These are phyloP conservation scores for Fusarium sambucinum DNA, from an alignment of 2,329 filamentous ascomycete genomes.

Conservation along the genomic window DNA sequence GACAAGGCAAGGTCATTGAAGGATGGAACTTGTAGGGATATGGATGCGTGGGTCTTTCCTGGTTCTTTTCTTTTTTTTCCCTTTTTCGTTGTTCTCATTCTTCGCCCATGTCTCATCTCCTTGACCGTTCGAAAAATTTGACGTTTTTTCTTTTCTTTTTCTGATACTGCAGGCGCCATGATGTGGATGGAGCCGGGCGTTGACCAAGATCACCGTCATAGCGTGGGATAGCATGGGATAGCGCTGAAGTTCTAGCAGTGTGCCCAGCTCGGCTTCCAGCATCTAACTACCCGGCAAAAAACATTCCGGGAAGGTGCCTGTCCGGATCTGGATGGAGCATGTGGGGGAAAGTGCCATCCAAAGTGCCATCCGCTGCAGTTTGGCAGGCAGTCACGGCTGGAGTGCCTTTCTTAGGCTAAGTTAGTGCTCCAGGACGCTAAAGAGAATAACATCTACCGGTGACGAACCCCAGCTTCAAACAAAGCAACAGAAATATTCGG, in stretches of 20 bases:
- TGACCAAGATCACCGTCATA: constrained; percentile 32
- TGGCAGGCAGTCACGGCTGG: constrained; percentile 21
- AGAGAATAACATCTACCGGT: constrained; percentile 24
- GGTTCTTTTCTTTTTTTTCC: constrained; percentile 19
- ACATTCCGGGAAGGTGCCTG: constrained; percentile 10
- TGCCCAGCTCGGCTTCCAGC: constrained; percentile 5
- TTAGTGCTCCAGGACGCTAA: constrained; percentile 22
- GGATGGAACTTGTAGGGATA: not conserved
- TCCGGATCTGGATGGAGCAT: constrained; percentile 26
- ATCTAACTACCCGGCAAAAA: constrained; percentile 6
- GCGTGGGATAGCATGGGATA: not conserved
- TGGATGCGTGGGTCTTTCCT: not conserved
- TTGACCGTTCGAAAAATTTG: constrained; percentile 19
- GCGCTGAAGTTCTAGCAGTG: not conserved
- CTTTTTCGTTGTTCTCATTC: constrained; percentile 29
- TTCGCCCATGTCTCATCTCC: constrained; percentile 22
- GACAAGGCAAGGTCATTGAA: not conserved
- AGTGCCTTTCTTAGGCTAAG: constrained; percentile 30
- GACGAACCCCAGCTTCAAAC: constrained; percentile 5
- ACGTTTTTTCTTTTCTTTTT: constrained; percentile 26
- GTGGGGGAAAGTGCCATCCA: constrained; percentile 27
- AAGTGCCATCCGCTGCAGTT: constrained; percentile 8
- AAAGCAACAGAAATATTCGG: constrained; percentile 12
- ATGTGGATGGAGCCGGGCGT: constrained; percentile 38
- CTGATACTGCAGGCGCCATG: not conserved